phyloP scores from a whole-genome alignment of 768 basidiomycete genomes.

The Mycena crocata region DNA sequence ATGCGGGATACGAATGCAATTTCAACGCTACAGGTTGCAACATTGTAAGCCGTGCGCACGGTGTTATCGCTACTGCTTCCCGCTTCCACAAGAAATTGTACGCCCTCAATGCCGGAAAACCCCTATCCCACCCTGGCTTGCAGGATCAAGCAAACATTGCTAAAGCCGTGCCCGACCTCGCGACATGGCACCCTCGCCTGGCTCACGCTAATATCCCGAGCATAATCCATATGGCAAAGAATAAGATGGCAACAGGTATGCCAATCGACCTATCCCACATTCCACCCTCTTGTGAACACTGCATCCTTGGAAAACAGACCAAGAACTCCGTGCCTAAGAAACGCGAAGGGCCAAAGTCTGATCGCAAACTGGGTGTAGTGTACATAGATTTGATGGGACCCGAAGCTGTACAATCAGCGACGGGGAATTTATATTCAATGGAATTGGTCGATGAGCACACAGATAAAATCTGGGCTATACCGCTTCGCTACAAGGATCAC shows the following conservation, averaged over 20 bases:
- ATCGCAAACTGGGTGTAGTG: conserved; percentile 20
- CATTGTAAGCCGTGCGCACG: no score
- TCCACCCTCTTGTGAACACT: conserved; percentile 29
- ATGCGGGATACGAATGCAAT: no score
- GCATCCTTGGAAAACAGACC: conserved; percentile 35
- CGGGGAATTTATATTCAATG: background rate
- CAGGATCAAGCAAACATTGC: no score
- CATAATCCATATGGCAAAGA: conserved; percentile 22
- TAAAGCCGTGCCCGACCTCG: background rate
- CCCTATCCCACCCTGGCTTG: no score
- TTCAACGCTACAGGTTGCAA: no score
- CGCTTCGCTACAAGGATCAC: background rate
- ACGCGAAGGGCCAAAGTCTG: conserved; percentile 6
- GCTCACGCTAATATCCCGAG: conserved; percentile 29
- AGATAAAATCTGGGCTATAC: background rate
- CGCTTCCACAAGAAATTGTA: no score
- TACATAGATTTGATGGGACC: conserved; percentile 32
- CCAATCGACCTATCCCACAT: conserved; percentile 23
- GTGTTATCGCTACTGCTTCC: no score
- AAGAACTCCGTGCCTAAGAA: conserved; percentile 25
- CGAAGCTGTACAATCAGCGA: conserved; percentile 10
- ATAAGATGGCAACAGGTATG: conserved; percentile 31
- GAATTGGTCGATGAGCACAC: conserved; percentile 7
- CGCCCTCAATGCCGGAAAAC: no score
- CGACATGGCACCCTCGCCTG: conserved; percentile 34